phyloP scores from a whole-genome alignment of 495 filamentous ascomycete genomes.

The Barbatosphaeria neglecta region DNA sequence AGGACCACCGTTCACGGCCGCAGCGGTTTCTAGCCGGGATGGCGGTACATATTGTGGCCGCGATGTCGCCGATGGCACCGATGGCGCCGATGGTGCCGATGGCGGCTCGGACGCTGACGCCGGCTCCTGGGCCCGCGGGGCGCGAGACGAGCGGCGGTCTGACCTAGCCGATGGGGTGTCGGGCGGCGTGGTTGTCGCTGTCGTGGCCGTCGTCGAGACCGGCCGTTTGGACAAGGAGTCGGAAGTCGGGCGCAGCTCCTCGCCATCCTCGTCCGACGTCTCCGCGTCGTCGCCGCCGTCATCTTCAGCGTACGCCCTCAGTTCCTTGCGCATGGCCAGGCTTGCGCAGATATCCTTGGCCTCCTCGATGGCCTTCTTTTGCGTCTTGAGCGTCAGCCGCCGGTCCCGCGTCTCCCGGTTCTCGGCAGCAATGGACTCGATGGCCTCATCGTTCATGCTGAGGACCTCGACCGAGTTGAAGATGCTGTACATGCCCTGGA shows the following conservation, averaged over 20 bases:
- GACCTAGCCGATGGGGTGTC: background rate
- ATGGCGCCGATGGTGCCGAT: too few relatives aligned
- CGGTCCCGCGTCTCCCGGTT: slow-evolving; percentile 25
- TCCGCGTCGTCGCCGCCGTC: slow-evolving; percentile 6
- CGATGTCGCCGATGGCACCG: too few relatives aligned
- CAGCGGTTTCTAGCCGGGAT: too few relatives aligned
- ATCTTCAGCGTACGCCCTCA: slow-evolving; percentile 16
- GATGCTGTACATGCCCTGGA: slow-evolving; percentile 27
- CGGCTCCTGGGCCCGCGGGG: background rate
- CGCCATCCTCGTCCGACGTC: slow-evolving; percentile 13
- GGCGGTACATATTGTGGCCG: too few relatives aligned
- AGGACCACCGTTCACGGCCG: too few relatives aligned
- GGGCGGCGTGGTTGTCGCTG: background rate
- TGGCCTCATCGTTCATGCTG: slow-evolving; percentile 12
- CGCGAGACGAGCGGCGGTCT: background rate
- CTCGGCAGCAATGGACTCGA: slow-evolving; percentile 26
- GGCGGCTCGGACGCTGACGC: background rate
- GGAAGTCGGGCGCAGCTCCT: background rate
- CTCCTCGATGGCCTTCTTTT: slow-evolving; percentile 27
- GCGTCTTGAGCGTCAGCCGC: slow-evolving; percentile 15
- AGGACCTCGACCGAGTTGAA: slow-evolving; percentile 25
- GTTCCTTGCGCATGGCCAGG: slow-evolving; percentile 27
- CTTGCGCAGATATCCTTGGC: slow-evolving; percentile 26
- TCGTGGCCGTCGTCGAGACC: background rate
- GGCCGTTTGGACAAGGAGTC: background rate